Percentiles rank a stretch among this genome's conserved stretches.
Evolutionary conservation across 2,329 filamentous ascomycete species (phyloP).

Genomic region (Stemphylium vesicarium): DNA sequence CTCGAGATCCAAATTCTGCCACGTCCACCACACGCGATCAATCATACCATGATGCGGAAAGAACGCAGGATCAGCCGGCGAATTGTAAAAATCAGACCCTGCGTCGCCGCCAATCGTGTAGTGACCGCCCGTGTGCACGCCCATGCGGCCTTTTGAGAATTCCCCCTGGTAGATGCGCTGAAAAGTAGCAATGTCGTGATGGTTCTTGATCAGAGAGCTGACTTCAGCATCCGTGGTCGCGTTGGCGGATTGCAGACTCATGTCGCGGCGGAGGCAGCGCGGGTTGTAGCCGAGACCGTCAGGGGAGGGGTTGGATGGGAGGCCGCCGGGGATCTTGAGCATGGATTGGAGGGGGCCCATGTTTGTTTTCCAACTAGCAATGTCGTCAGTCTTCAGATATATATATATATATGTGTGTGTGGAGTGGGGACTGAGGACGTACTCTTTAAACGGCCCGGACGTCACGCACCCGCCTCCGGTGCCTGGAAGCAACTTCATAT

Average conservation of each 20-base stretch:
- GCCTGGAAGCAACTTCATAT: slow-evolving; percentile 39
- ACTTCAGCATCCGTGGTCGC: slow-evolving; percentile 35
- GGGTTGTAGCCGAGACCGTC: slow-evolving; percentile 42
- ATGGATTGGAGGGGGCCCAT: slow-evolving; percentile 56
- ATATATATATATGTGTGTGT: too few relatives aligned
- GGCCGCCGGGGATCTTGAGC: slow-evolving; percentile 27
- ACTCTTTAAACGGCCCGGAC: slow-evolving; percentile 59
- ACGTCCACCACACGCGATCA: slow-evolving; percentile 58
- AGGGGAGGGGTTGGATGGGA: slow-evolving; percentile 35
- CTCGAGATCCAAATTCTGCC: slow-evolving; percentile 54
- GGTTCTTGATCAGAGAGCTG: slow-evolving; percentile 27
- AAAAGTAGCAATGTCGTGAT: slow-evolving; percentile 42
- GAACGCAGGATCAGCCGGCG: slow-evolving; percentile 56
- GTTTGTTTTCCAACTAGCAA: slow-evolving; percentile 44
- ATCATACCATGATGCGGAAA: slow-evolving; percentile 57
- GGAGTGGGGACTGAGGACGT: too few relatives aligned
- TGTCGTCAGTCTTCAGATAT: neutral
- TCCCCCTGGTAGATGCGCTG: slow-evolving; percentile 48
- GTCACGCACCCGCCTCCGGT: slow-evolving; percentile 62
- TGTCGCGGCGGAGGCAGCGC: slow-evolving; percentile 48
- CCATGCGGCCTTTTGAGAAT: slow-evolving; percentile 41
- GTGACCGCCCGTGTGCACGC: slow-evolving; percentile 56
- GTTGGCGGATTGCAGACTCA: slow-evolving; percentile 32
- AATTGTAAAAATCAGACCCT: slow-evolving; percentile 50
- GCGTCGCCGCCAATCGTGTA: slow-evolving; percentile 42